Base-by-base conservation (phyloP, 2,329 filamentous ascomycete species). In the Microsporum ferrugineum region DNA sequence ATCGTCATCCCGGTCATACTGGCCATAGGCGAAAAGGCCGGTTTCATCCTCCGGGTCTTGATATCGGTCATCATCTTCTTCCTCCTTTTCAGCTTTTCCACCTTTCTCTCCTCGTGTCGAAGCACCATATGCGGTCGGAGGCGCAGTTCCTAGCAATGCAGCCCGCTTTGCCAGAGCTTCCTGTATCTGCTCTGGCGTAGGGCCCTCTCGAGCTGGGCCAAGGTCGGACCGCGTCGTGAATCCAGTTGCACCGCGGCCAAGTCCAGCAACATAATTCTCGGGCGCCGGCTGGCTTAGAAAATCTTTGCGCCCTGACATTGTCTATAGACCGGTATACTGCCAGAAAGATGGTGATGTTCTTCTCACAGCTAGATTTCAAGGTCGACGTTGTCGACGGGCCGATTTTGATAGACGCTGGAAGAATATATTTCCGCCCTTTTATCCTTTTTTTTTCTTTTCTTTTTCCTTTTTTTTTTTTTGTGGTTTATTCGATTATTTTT, bases 31-130 rank as follows among this genome's bases (percentile, higher is more conserved):
- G 70, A 99, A 99, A 27, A 99, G 79, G 3, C 95, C 94, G 56
- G 94, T 88, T 74, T 99, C 94, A 70, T 97, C 97, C 69, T 99
- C 94, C 0, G 94, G 94, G 71, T 99, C 94, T 71, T 96, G 91
- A 70, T 91, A 97, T 55, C 92, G 84, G 39, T 88, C 87, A 61
- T 90, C 87, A 61, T 88, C 86, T 59, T 88, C 87, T 38, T 88
- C 86, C 39, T 87, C 85, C 17, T 88, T 84, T 58, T 88, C 86
- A 57, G 80, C 78, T 63, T 82, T 80, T 49, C 69, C 71, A 6
- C 76, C 83, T 64, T 88, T 87, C 69, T 88, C 88, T 61, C 85
- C 83, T 59, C 83, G 84, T 27, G 55, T 60, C 0, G 75, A 72
- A 5, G 84, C 84, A 4, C 91, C 92, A 63, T 89, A 89, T 27